Percentiles rank a stretch among this genome's conserved stretches.
Conservation (phyloP, 208 protist genomes). For the Kentomonas sorsogonicus region DNA sequence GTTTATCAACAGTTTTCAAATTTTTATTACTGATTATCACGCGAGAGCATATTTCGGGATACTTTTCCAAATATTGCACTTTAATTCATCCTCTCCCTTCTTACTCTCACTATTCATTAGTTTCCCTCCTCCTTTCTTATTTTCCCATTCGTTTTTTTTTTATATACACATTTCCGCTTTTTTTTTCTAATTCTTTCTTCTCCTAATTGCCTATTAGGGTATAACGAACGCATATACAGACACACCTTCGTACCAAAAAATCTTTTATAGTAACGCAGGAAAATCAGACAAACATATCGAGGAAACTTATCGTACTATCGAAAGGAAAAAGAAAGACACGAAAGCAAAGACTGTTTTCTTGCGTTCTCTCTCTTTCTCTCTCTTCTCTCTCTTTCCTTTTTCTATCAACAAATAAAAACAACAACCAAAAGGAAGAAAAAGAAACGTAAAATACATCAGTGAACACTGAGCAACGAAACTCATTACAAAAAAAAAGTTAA, state of each 20-base stretch:
- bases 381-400: slow-evolving; percentile 7
- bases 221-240: no score
- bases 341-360: neutral
- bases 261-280: no score
- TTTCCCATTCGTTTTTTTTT: neutral
- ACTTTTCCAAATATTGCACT: no score
- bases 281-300: no score
- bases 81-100: no score
- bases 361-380: slow-evolving; percentile 6
- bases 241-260: no score
- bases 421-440: slow-evolving; percentile 4
- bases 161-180: neutral
- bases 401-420: neutral
- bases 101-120: no score
- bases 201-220: no score
- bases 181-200: neutral
- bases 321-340: neutral
- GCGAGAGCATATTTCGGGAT: no score
- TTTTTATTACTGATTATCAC: no score
- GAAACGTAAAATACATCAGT: neutral
- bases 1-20: no score
- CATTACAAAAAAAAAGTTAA: neutral
- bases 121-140: no score
- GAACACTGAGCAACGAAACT: neutral
- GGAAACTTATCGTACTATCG: neutral